Conservation (phyloP, 2,329 filamentous ascomycete species). For the Pestalotiopsis fici region DNA sequence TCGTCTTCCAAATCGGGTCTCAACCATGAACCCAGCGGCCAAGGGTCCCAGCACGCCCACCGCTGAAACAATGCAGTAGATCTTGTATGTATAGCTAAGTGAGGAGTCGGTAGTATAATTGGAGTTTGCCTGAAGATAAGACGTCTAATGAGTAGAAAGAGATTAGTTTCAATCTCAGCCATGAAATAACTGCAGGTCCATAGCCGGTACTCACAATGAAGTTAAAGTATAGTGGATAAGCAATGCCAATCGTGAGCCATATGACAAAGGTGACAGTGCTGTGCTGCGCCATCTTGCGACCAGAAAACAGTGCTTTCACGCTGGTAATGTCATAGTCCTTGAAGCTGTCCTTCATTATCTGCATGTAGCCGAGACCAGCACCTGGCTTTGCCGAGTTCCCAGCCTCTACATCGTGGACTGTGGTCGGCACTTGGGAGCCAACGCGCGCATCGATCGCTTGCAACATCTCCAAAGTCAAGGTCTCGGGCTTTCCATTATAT, state of each 20-base stretch:
- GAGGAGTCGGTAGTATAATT: slow-evolving; percentile 26
- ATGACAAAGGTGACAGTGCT: slow-evolving; percentile 54
- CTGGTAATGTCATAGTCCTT: slow-evolving; percentile 52
- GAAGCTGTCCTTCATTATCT: slow-evolving; percentile 45
- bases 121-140: slow-evolving; percentile 25
- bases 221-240: slow-evolving; percentile 57
- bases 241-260: slow-evolving; percentile 62
- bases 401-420: slow-evolving; percentile 17
- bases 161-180: too few species aligned
- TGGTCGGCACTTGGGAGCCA: slow-evolving; percentile 15
- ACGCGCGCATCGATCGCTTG: slow-evolving; percentile 17
- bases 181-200: too few species aligned
- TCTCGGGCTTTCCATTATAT: slow-evolving; percentile 34
- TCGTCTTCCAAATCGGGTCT: slow-evolving; percentile 40
- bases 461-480: slow-evolving; percentile 38
- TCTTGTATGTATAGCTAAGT: slow-evolving; percentile 32
- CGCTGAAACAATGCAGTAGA: slow-evolving; percentile 38
- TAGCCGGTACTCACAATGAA: slow-evolving; percentile 27
- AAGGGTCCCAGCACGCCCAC: slow-evolving; percentile 40
- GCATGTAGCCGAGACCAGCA: background rate
- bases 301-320: slow-evolving; percentile 56
- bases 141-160: slow-evolving; percentile 10
- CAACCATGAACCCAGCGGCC: slow-evolving; percentile 40
- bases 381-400: slow-evolving; percentile 15
- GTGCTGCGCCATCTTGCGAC: slow-evolving; percentile 50